A percentile compares a stretch with the other conserved stretches of the same genome.
These are phyloP conservation scores for Aspergillus brunneoviolaceus DNA, from an alignment of 2,329 filamentous ascomycete genomes.

Conservation along the genomic window DNA sequence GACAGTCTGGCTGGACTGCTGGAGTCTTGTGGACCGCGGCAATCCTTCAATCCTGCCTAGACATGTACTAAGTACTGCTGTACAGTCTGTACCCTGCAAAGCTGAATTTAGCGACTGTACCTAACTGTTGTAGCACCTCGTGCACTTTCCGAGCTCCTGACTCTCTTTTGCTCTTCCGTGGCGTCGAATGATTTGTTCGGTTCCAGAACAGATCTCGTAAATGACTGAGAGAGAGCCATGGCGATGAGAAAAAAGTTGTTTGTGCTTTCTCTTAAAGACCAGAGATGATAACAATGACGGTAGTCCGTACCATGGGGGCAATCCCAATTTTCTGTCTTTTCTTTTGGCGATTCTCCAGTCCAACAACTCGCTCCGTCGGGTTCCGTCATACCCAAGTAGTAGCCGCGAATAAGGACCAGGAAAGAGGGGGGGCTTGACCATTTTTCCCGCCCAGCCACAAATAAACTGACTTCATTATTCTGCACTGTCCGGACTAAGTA, in stretches of 20 bases:
- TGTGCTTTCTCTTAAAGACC: too few relatives aligned
- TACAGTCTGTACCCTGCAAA: neutral
- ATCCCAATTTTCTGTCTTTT: too few relatives aligned
- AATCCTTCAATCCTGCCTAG: neutral
- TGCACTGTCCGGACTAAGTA: neutral
- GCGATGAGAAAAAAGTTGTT: neutral
- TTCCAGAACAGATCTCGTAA: neutral
- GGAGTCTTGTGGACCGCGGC: neutral
- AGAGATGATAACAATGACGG: too few relatives aligned
- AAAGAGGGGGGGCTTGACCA: conserved; percentile 7
- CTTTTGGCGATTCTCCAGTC: neutral
- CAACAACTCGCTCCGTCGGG: neutral
- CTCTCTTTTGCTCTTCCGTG: neutral
- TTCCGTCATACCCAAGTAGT: neutral
- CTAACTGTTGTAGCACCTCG: neutral
- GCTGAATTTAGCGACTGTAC: too few relatives aligned
- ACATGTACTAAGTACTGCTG: neutral
- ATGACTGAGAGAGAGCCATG: neutral
- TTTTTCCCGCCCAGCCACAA: conserved; percentile 6
- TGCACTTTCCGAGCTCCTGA: neutral
- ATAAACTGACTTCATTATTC: conserved; percentile 16
- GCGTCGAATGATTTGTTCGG: neutral
- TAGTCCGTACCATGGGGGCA: too few relatives aligned
- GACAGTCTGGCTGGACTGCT: neutral
- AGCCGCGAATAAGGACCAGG: neutral